phyloP scores from a whole-genome alignment of 495 filamentous ascomycete genomes.

The Hypomontagnella submonticulosa region DNA sequence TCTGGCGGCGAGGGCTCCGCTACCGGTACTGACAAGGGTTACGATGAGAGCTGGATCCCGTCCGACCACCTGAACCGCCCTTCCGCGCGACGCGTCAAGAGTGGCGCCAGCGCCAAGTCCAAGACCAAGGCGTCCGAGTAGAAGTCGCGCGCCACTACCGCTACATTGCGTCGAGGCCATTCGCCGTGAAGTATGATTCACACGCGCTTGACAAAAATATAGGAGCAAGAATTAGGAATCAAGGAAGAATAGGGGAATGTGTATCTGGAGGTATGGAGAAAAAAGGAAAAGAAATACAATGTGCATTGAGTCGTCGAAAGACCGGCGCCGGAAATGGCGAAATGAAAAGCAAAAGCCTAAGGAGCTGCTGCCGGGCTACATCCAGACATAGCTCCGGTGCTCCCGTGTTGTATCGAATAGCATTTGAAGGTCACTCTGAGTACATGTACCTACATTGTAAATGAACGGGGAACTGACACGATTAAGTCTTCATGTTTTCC shows the following conservation, averaged over 20 bases:
- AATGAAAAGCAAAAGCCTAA: neutral
- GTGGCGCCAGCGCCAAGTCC: conserved; percentile 69
- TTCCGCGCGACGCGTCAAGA: conserved; percentile 81
- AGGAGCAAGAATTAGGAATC: no score
- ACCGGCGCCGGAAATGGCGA: neutral
- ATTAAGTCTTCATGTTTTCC: no score
- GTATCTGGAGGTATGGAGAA: neutral
- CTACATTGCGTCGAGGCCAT: neutral
- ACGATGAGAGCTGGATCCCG: conserved; percentile 97
- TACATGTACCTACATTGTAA: neutral
- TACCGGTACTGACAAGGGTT: conserved; percentile 68
- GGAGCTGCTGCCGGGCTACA: no score
- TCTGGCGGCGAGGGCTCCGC: conserved; percentile 80
- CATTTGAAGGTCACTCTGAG: neutral
- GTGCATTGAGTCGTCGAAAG: neutral
- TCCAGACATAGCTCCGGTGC: no score
- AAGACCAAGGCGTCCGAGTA: conserved; percentile 54
- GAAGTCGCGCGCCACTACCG: neutral
- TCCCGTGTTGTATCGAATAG: no score
- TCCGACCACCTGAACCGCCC: conserved; percentile 90
- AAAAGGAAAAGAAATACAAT: neutral
- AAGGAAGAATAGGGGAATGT: no score
- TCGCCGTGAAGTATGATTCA: neutral
- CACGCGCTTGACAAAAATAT: no score
- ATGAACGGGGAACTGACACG: neutral